phyloP scores from a whole-genome alignment of 768 basidiomycete genomes.

The Lyophyllum semitale region DNA sequence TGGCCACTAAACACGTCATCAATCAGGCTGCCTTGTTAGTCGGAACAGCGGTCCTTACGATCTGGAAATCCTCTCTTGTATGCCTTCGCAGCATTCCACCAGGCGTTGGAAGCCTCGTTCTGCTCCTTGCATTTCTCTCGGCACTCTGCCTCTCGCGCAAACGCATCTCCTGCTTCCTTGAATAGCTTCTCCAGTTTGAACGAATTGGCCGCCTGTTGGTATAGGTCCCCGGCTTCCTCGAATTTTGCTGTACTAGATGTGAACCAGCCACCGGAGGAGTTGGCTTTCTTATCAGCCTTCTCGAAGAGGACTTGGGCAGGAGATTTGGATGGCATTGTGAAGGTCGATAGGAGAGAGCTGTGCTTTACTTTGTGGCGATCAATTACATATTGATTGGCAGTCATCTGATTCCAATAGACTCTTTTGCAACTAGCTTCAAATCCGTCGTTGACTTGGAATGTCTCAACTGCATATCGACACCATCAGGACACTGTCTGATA shows the following conservation, averaged over 20 bases:
- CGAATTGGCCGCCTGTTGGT: slow-evolving; percentile 90
- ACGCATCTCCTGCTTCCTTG: slow-evolving; percentile 90
- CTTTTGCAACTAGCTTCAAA: background rate
- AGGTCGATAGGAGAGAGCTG: slow-evolving; percentile 8
- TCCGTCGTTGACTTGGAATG: slow-evolving; percentile 25
- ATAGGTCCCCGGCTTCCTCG: slow-evolving; percentile 96
- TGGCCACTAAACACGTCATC: slow-evolving; percentile 64
- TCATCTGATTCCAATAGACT: slow-evolving; percentile 2
- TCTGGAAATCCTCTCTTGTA: slow-evolving; percentile 90
- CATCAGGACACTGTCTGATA: slow-evolving; percentile 52
- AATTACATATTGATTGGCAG: slow-evolving; percentile 15
- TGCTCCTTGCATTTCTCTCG: slow-evolving; percentile 83
- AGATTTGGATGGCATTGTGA: slow-evolving; percentile 73
- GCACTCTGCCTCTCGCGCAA: slow-evolving; percentile 93
- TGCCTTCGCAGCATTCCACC: slow-evolving; percentile 97
- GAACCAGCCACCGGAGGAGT: slow-evolving; percentile 86
- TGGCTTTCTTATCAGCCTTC: slow-evolving; percentile 92
- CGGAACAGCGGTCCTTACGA: slow-evolving; percentile 48
- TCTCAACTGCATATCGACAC: slow-evolving; percentile 38
- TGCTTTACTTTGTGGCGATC: slow-evolving; percentile 7
- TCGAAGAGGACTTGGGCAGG: slow-evolving; percentile 74
- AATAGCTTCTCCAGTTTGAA: slow-evolving; percentile 93
- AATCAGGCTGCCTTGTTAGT: slow-evolving; percentile 1
- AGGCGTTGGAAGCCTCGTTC: slow-evolving; percentile 97
- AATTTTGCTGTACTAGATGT: slow-evolving; percentile 80